Base-by-base conservation (phyloP, 176 grass and related monocot species). In the Calamus simplicifolius region DNA sequence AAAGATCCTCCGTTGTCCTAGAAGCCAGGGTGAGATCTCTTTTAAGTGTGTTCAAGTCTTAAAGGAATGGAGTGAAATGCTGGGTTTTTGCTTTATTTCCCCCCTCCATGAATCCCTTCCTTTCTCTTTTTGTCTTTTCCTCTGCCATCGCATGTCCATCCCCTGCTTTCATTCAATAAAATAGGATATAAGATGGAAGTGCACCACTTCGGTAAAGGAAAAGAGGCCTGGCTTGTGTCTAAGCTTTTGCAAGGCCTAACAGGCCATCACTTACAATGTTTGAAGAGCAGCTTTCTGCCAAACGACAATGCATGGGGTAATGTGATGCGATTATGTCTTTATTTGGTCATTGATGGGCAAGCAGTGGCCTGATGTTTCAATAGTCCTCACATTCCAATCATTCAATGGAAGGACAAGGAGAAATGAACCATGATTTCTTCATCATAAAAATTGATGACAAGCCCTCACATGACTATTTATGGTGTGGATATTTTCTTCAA, bases 1-100 rank as follows among this genome's bases (percentile, higher is more conserved):
- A 75, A 74, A 80, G 78, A 80, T 80, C 61, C 78, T 80, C 63
- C 27, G 64, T 80, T 74, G 78, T 80, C 70, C 64, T 74, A 57
- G 57, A 74, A 75, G 77, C 35, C 62, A 59, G 25, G 17, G 52
- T 25, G 19, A 15, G 51, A 15, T 19, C 61, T 25, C 27, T 19
- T 29, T 61, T 70, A 43, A 43, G 2, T 43, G 35, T 54, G 63
- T 23, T 14, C 43, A 66, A 43, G 61, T 67, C 77, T 75, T 80
- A 54, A 62, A 80, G 21, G 13, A 49, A 49, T 25, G 48, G 16
- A 29, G 49, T 27, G 29, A 64, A 78, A 13, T 6, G 16, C 0
- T 12, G 21, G 27, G 16, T 29, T 62, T 1, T 21, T 50, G n/a
- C 18, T 49, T 71, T 71, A 15, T 43, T 12, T 43, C 12, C 35